Percentiles rank a stretch among this genome's conserved stretches.
phyloP scores from a whole-genome alignment of 2,329 filamentous ascomycete genomes.

The Dactylella cylindrospora region DNA sequence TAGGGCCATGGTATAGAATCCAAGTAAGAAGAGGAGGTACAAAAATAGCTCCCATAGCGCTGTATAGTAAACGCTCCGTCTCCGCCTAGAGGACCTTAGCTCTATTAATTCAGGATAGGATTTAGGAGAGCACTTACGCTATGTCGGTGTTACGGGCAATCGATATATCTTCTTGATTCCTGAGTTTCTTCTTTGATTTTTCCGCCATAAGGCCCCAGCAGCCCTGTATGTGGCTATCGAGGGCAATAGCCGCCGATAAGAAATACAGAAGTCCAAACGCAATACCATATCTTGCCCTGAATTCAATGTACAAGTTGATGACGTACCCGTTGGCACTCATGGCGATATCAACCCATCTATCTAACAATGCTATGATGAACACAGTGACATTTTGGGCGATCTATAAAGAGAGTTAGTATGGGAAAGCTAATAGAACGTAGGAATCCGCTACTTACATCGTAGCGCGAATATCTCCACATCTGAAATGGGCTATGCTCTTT shows the following conservation, averaged over 20 bases:
- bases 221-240: conserved; percentile 52
- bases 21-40: conserved; percentile 51
- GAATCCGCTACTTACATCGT: conserved; percentile 47
- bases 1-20: conserved; percentile 50
- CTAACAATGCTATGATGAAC: conserved; percentile 53
- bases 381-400: conserved; percentile 52
- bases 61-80: conserved; percentile 45
- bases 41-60: conserved; percentile 50
- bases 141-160: conserved; percentile 32
- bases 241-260: conserved; percentile 52
- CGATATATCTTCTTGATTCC: conserved; percentile 11
- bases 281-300: conserved; percentile 51
- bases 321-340: conserved; percentile 50
- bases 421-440: neutral
- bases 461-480: conserved; percentile 52
- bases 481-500: conserved; percentile 54
- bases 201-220: conserved; percentile 52
- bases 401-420: neutral
- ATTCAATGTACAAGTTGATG: conserved; percentile 50
- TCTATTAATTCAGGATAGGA: too few relatives aligned
- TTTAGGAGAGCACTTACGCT: neutral
- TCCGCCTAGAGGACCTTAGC: conserved; percentile 10
- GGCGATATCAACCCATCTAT: conserved; percentile 53
- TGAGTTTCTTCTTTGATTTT: conserved; percentile 51
- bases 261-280: conserved; percentile 54